phyloP scores from a whole-genome alignment of 1,284 basidiomycete species.

The Veloboletus limbatus region DNA sequence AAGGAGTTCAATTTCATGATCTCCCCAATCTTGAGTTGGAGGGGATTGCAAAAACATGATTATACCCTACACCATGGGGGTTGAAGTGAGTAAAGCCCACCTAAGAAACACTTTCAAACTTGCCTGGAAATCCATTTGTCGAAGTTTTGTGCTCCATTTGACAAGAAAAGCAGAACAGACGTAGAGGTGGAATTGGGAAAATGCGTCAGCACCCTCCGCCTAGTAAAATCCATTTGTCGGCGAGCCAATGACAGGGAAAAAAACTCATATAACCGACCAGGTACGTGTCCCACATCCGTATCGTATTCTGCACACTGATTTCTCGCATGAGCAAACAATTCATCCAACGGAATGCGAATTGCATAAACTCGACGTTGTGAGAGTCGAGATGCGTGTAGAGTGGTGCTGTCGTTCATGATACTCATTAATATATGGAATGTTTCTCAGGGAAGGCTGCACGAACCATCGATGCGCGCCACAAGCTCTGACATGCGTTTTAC shows the following conservation, averaged over 20 bases:
- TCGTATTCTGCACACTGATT: conserved; percentile 91
- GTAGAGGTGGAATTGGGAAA: conserved; percentile 95
- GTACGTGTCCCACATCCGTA: conserved; percentile 99
- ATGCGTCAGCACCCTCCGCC: conserved; percentile 94
- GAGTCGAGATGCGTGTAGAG: conserved; percentile 79
- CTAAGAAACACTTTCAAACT: conserved; percentile 6
- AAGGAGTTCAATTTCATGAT: conserved; percentile 93
- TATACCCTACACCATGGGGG: conserved; percentile 64
- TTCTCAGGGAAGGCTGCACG: conserved; percentile 3
- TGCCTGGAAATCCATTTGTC: conserved; percentile 96
- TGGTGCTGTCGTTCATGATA: conserved; percentile 52
- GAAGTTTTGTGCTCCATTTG: conserved; percentile 86
- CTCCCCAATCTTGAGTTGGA: conserved; percentile 93
- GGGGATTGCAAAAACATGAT: conserved; percentile 99
- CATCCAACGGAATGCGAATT: conserved; percentile 99
- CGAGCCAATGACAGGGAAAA: not conserved
- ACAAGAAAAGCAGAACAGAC: conserved; percentile 95
- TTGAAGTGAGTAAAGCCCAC: conserved; percentile 7
- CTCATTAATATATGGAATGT: not conserved
- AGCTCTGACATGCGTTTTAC: conserved; percentile 91
- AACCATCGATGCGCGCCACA: conserved; percentile 88
- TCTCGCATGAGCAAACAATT: conserved; percentile 97
- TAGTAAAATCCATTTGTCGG: conserved; percentile 33
- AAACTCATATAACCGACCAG: conserved; percentile 57
- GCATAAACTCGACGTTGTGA: conserved; percentile 96